Conservation (phyloP, 192 early-diverging fungal species). For the Linnemannia exigua region DNA sequence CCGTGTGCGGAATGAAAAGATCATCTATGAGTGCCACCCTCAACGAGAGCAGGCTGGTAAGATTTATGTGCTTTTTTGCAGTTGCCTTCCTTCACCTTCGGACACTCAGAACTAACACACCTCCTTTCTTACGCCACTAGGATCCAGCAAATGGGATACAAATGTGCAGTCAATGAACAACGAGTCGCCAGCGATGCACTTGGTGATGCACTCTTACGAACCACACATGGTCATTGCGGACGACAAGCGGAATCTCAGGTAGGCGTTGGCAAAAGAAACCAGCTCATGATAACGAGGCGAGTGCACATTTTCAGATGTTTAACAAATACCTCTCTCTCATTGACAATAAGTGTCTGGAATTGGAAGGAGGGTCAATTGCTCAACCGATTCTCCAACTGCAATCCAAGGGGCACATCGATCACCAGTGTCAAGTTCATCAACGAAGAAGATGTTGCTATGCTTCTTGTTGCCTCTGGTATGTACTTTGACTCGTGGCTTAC, state of each 20-base stretch:
- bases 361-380: constrained; percentile 74
- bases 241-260: constrained; percentile 77
- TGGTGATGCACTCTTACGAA: constrained; percentile 89
- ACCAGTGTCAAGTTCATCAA: constrained; percentile 90
- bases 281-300: background rate
- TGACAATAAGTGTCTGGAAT: constrained; percentile 75
- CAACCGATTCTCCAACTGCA: constrained; percentile 77
- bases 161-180: constrained; percentile 65
- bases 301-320: background rate
- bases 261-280: background rate
- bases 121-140: constrained; percentile 33
- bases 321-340: constrained; percentile 2
- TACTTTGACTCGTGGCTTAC: background rate
- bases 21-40: constrained; percentile 65
- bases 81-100: too few relatives aligned
- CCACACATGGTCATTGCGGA: constrained; percentile 86
- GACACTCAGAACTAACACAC: background rate
- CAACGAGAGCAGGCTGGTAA: constrained; percentile 68
- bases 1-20: constrained; percentile 74
- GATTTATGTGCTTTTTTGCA: background rate
- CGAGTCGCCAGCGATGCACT: constrained; percentile 63
- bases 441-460: constrained; percentile 87
- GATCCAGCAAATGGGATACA: constrained; percentile 71
- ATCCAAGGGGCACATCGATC: constrained; percentile 77
- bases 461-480: constrained; percentile 89